Base-by-base conservation (phyloP, 140 eudicot species). In the Oenanthe javanica region DNA sequence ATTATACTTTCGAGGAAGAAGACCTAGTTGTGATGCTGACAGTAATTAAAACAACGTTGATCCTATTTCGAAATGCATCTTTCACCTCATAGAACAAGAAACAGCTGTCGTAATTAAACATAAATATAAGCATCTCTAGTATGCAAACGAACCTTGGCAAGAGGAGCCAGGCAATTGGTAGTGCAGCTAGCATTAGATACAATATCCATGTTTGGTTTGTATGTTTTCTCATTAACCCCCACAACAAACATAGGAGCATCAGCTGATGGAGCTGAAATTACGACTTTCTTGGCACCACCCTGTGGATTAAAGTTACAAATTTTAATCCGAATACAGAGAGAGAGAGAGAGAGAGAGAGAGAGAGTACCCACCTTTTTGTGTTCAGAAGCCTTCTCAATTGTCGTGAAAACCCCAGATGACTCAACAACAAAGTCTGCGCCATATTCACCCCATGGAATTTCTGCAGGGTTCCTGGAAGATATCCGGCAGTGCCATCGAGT, bases 161-260 rank as follows among this genome's bases (percentile, higher is more conserved):
- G 87, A 49, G 98, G 97, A 82, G 98, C 98, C 78, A 94, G 96
- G 86, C 98, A 94, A 73, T 94, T 94, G 69, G 97, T 94, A 23
- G 98, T 94, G 79, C 97, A 92, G 84, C 98, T 94, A 11, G 97
- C 98, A 77, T 94, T 94, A 25, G 97, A 95, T 75, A 95, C 99
- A 36, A 95, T 84, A 83, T 95, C 99, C 99, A 92, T 95, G 90
- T 81, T 86, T 66, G 97, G 89, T 72, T 95, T 92, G 87, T 95
- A 95, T 40, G 97, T 86, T 46, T 77, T 85, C 90, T 92, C 97
- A 81, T 95, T 95, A 66, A 95, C 97, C 66, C 99, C 99, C 70
- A 95, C 96, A 67, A 95, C 97, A 86, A 95, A 95, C 97, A 89
- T 95, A 72, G 99, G 97, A 11, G 97, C 99, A 87, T 95, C 97